These are phyloP conservation scores for Suhomyces sp. DNA, from an alignment of 805 yeast species.

Conservation along the genomic window DNA sequence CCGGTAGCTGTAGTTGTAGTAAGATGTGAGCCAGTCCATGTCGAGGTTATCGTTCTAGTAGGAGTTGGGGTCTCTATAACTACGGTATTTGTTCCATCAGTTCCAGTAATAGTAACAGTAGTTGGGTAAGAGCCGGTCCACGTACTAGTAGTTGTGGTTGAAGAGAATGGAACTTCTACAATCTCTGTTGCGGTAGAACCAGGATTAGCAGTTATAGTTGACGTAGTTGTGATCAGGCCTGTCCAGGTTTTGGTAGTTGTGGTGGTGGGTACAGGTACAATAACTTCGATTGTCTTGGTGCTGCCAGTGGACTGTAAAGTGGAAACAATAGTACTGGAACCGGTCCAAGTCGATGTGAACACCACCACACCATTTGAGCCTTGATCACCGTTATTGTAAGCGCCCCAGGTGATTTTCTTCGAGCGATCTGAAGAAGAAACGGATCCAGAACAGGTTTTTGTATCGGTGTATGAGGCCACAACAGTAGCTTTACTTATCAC, in stretches of 20 bases:
- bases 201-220: not conserved
- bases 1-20: constrained; percentile 5
- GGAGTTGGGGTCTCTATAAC: constrained; percentile 15
- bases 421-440: not conserved
- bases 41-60: constrained; percentile 4
- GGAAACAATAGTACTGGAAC: constrained; percentile 5
- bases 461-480: constrained; percentile 8
- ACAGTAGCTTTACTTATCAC: not conserved
- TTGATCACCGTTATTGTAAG: constrained; percentile 3
- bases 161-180: constrained; percentile 14
- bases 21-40: constrained; percentile 7
- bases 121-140: constrained; percentile 13
- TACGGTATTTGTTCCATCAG: constrained; percentile 8
- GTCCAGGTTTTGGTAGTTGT: not conserved
- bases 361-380: constrained; percentile 9
- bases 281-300: constrained; percentile 3
- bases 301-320: constrained; percentile 9
- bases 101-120: constrained; percentile 7
- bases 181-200: constrained; percentile 7
- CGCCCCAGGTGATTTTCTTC: constrained; percentile 5
- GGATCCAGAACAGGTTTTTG: constrained; percentile 11
- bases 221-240: not conserved
- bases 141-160: constrained; percentile 14
- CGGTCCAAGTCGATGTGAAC: constrained; percentile 10
- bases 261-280: not conserved